A percentile compares a stretch with the other conserved stretches of the same genome.
phyloP scores from a whole-genome alignment of 495 filamentous ascomycete genomes.

The Entonaema liquescens region DNA sequence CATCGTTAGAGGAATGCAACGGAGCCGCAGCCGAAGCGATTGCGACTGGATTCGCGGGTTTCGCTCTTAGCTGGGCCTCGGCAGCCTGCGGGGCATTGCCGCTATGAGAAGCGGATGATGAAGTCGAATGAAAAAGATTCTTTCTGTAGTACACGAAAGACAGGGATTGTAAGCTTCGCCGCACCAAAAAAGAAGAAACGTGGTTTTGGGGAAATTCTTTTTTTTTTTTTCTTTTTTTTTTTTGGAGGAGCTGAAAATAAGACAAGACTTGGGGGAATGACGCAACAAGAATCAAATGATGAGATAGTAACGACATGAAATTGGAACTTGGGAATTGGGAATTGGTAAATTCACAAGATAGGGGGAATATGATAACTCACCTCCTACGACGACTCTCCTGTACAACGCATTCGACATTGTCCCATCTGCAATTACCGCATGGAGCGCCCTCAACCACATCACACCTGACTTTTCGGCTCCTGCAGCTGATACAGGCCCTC shows the following conservation, averaged over 20 bases:
- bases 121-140: constrained; percentile 48
- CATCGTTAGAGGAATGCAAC: constrained; percentile 41
- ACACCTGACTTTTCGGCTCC: constrained; percentile 90
- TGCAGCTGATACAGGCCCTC: constrained; percentile 86
- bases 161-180: constrained; percentile 41
- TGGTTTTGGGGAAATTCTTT: constrained; percentile 18
- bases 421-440: constrained; percentile 88
- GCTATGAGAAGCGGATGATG: constrained; percentile 31
- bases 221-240: constrained; percentile 25
- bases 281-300: constrained; percentile 24
- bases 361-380: constrained; percentile 58
- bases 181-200: constrained; percentile 27
- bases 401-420: constrained; percentile 87
- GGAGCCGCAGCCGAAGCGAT: constrained; percentile 41
- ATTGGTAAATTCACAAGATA: constrained; percentile 6
- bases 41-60: constrained; percentile 45
- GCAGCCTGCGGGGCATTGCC: constrained; percentile 42
- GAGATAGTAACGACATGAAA: constrained; percentile 15
- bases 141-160: constrained; percentile 48
- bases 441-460: constrained; percentile 90
- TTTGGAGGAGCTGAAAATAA: constrained; percentile 7
- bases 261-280: constrained; percentile 13
- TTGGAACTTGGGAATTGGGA: neutral
- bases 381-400: constrained; percentile 92
- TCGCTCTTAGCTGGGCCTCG: constrained; percentile 53